phyloP scores from a whole-genome alignment of 192 early-diverging fungal genomes.

The Coemansia sp. region DNA sequence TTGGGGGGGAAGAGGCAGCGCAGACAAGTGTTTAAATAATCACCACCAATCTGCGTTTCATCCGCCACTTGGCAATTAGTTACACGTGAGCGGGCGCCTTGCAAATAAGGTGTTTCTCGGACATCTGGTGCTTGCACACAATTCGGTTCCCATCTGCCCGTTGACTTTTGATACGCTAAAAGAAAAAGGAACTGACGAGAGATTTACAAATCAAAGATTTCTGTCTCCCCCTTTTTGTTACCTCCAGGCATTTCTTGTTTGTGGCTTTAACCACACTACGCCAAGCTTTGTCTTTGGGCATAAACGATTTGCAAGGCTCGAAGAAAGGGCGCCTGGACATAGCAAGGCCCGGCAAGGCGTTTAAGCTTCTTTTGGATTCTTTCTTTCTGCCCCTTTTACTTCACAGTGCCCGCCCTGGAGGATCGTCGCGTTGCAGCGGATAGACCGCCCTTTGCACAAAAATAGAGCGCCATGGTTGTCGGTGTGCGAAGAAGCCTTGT shows the following conservation, averaged over 20 bases:
- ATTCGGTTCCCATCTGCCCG: neutral
- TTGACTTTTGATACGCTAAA: neutral
- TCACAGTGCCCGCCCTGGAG: neutral
- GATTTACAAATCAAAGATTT: neutral
- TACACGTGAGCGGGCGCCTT: constrained; percentile 17
- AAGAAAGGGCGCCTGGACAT: neutral
- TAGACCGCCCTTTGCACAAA: neutral
- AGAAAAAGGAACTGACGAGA: neutral
- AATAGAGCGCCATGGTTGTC: constrained; percentile 4
- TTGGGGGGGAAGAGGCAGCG: neutral
- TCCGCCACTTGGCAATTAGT: constrained; percentile 10
- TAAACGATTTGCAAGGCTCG: neutral
- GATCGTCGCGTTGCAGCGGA: neutral
- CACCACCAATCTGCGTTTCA: neutral
- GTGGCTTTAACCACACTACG: neutral
- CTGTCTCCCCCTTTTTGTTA: neutral
- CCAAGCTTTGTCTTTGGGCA: neutral
- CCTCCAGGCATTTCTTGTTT: neutral
- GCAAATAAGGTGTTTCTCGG: constrained; percentile 2
- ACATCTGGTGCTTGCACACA: neutral
- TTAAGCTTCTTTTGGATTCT: constrained; percentile 1
- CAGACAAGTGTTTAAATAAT: neutral
- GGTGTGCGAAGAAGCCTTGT: neutral
- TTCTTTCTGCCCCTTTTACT: neutral
- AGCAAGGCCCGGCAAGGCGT: neutral